Evolutionary conservation across 495 filamentous ascomycete species (phyloP).

Genomic region (Pseudomonodictys pantanalensis): DNA sequence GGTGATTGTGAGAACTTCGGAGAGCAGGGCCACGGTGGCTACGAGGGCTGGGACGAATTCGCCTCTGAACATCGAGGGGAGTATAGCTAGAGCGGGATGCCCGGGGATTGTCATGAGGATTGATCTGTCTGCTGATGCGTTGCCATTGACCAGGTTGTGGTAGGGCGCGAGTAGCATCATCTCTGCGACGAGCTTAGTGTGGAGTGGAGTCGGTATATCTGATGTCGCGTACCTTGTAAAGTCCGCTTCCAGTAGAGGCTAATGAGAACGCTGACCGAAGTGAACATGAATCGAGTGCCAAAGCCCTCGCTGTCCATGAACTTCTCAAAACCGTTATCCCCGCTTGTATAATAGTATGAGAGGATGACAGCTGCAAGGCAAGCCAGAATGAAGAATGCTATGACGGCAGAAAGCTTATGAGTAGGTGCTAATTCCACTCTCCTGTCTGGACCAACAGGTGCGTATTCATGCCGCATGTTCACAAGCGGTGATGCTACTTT

Average conservation of each 20-base stretch:
- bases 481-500: too few relatives aligned
- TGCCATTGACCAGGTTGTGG: neutral
- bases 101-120: neutral
- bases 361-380: neutral
- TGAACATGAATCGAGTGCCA: slow-evolving; percentile 7
- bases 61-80: neutral
- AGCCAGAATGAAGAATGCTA: neutral
- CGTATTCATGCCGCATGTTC: too few relatives aligned
- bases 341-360: neutral
- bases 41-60: neutral
- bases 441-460: too few relatives aligned
- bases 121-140: neutral
- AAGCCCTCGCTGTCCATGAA: slow-evolving; percentile 13
- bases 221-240: neutral
- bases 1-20: slow-evolving; percentile 1
- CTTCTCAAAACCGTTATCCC: slow-evolving; percentile 3
- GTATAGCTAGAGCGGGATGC: neutral
- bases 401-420: too few relatives aligned
- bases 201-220: too few relatives aligned
- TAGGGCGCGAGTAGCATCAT: neutral
- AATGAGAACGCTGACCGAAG: slow-evolving; percentile 3
- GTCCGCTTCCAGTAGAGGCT: neutral
- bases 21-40: neutral
- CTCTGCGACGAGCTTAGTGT: too few relatives aligned
- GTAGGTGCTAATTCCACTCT: too few relatives aligned